Conservation (phyloP, 1,139 yeast species). For the Taphrina communis region DNA sequence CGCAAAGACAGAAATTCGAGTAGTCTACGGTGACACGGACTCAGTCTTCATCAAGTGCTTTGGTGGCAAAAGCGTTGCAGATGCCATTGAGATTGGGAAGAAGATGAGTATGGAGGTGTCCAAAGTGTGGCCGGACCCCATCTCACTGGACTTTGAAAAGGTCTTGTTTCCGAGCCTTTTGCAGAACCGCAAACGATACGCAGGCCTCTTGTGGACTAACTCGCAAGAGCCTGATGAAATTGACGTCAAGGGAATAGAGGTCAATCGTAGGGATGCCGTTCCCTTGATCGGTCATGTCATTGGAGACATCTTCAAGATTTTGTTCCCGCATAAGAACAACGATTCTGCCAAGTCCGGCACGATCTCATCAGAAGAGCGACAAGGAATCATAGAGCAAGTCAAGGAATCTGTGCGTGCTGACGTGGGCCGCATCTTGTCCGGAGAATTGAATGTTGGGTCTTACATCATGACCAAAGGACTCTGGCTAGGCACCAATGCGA, state of each 20-base stretch:
- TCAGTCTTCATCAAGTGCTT: constrained; percentile 24
- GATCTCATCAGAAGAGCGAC: constrained; percentile 14
- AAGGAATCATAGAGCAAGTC: constrained; percentile 20
- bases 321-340: constrained; percentile 35
- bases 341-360: not conserved
- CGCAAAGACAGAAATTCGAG: not conserved
- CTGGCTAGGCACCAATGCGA: constrained; percentile 40
- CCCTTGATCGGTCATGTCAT: constrained; percentile 34
- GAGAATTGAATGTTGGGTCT: constrained; percentile 26
- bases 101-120: constrained; percentile 27
- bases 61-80: constrained; percentile 27
- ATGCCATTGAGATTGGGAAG: constrained; percentile 36
- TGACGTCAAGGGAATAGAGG: constrained; percentile 40
- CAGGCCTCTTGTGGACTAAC: constrained; percentile 37
- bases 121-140: constrained; percentile 36
- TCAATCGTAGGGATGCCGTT: constrained; percentile 39
- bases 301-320: constrained; percentile 30
- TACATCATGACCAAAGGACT: constrained; percentile 41
- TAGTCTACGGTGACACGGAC: constrained; percentile 40
- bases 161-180: constrained; percentile 37
- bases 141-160: constrained; percentile 37
- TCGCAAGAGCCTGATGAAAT: constrained; percentile 25
- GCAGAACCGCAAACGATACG: constrained; percentile 37
- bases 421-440: constrained; percentile 15
- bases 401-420: constrained; percentile 29